Conservation (phyloP, 164 flowering plant species). For the Piper betle region DNA sequence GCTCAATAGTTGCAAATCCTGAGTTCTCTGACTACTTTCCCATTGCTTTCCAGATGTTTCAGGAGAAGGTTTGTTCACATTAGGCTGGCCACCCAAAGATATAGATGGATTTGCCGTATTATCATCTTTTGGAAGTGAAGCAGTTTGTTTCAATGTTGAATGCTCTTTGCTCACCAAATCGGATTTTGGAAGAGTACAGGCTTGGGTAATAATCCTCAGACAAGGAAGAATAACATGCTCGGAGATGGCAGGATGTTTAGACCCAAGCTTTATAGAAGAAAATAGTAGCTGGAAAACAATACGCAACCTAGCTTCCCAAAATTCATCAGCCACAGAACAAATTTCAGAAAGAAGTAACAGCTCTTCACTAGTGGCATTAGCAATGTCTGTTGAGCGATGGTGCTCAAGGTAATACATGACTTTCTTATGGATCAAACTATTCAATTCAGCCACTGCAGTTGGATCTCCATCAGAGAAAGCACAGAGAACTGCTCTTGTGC, state of each 20-base stretch:
- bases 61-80: constrained; percentile 32
- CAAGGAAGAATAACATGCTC: constrained; percentile 97
- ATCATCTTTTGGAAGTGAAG: constrained; percentile 42
- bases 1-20: constrained; percentile 78
- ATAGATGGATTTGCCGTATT: constrained; percentile 26
- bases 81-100: constrained; percentile 22
- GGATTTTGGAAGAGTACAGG: constrained; percentile 98
- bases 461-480: constrained; percentile 86
- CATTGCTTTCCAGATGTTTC: constrained; percentile 53
- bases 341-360: constrained; percentile 86
- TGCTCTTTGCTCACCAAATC: constrained; percentile 64
- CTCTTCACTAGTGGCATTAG: constrained; percentile 86
- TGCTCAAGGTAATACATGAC: constrained; percentile 95
- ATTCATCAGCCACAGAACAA: constrained; percentile 86
- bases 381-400: constrained; percentile 96
- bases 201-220: constrained; percentile 77
- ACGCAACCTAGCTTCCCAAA: constrained; percentile 95
- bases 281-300: constrained; percentile 87
- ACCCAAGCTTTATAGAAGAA: constrained; percentile 84
- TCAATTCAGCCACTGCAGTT: constrained; percentile 79
- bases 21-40: constrained; percentile 62
- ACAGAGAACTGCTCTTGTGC: constrained; percentile 91
- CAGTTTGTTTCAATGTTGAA: constrained; percentile 32
- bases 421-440: constrained; percentile 72
- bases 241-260: constrained; percentile 92